Evolutionary conservation across 305 asterid species (phyloP).

Genomic region (Fraxinus albicans): DNA sequence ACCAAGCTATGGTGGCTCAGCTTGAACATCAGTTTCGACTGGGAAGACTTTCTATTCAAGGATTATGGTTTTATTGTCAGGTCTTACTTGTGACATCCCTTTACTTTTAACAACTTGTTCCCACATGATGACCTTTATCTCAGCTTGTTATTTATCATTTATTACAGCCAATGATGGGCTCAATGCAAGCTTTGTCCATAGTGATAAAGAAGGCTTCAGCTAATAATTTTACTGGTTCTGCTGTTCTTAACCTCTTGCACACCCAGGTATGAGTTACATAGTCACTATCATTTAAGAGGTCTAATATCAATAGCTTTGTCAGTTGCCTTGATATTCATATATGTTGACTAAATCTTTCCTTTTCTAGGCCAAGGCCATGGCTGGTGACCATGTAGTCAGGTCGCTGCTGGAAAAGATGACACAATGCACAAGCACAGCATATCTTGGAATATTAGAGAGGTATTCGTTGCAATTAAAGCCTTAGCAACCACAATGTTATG

Average conservation of each 20-base stretch:
- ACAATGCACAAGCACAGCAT: constrained; percentile 86
- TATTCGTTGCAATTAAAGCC: constrained; percentile 32
- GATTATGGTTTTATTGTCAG: constrained; percentile 99
- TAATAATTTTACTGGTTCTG: constrained; percentile 72
- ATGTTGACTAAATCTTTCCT: constrained; percentile 20
- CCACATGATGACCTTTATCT: constrained; percentile 11
- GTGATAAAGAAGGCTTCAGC: constrained; percentile 86
- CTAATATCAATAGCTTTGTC: constrained; percentile 14
- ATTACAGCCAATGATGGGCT: constrained; percentile 90
- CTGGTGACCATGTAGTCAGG: constrained; percentile 92
- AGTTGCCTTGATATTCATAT: constrained; percentile 28
- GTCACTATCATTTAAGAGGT: not conserved
- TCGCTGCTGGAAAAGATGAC: constrained; percentile 94
- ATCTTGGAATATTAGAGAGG: constrained; percentile 95
- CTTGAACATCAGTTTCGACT: constrained; percentile 97
- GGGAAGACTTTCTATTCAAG: constrained; percentile 93
- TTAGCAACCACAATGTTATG: not conserved
- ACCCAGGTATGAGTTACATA: constrained; percentile 59
- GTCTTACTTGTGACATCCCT: constrained; percentile 41
- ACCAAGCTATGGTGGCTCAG: constrained; percentile 98
- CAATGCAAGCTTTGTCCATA: constrained; percentile 86
- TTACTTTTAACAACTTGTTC: constrained; percentile 12
- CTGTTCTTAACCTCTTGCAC: constrained; percentile 92
- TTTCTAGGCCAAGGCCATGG: constrained; percentile 94
- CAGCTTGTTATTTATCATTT: constrained; percentile 24